phyloP scores from a whole-genome alignment of 768 basidiomycete genomes.

The Rhodotorula paludigena region DNA sequence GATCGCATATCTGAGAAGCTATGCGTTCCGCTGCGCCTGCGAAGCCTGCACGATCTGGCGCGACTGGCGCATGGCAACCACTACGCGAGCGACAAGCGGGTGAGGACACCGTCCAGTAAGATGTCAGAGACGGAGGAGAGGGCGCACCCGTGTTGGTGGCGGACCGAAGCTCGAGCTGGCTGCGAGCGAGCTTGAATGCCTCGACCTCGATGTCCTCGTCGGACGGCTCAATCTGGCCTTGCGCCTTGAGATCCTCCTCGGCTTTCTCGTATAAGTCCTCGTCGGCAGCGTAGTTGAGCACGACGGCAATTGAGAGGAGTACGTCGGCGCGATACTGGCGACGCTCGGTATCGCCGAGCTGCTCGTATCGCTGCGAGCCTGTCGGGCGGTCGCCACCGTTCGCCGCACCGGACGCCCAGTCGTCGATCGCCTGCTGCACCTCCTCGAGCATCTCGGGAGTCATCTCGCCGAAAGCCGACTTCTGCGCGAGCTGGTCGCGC shows the following conservation, averaged over 20 bases:
- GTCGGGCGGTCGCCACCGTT: background rate
- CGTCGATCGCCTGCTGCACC: background rate
- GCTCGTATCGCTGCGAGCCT: constrained; percentile 17
- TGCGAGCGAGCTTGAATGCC: background rate
- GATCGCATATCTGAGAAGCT: too few species aligned
- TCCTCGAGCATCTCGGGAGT: background rate
- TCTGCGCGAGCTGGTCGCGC: constrained; percentile 11
- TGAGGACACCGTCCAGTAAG: background rate
- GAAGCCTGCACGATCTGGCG: background rate
- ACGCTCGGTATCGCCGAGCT: background rate
- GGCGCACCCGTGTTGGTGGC: constrained; percentile 20
- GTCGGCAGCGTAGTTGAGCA: constrained; percentile 25
- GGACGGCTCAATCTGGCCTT: background rate
- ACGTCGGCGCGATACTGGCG: constrained; percentile 16
- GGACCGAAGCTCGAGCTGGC: constrained; percentile 6
- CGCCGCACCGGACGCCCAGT: background rate
- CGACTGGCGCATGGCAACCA: background rate
- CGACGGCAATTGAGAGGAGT: constrained; percentile 4
- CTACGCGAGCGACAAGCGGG: background rate
- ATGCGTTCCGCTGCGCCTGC: background rate
- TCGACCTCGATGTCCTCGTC: background rate
- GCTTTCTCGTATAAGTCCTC: background rate
- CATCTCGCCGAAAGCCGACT: constrained; percentile 18
- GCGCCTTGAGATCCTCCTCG: background rate
- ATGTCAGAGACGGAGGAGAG: background rate